Percentiles rank a stretch among this genome's conserved stretches.
Conservation (phyloP, 1,284 basidiomycete genomes). For the Apiotrichum akiyoshidainum region DNA sequence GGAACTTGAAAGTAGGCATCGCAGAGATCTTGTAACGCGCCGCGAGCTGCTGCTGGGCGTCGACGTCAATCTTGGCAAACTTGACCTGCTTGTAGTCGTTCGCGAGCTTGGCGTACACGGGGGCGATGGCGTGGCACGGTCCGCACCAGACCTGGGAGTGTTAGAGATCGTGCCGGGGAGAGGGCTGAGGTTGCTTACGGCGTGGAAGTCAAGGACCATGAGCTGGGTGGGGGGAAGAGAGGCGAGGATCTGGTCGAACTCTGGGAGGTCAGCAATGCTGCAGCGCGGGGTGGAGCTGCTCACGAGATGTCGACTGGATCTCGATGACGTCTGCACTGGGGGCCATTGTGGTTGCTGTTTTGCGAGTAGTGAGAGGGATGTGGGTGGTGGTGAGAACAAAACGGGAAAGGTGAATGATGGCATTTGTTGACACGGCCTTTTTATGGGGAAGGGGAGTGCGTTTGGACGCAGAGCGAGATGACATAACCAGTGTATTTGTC, state of each 20-base stretch:
- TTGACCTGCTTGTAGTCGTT: slow-evolving; percentile 21
- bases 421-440: background rate
- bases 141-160: slow-evolving; percentile 33
- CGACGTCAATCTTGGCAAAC: slow-evolving; percentile 52
- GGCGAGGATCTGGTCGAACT: slow-evolving; percentile 41
- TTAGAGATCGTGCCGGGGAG: no score
- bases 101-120: slow-evolving; percentile 42
- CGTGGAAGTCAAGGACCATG: slow-evolving; percentile 44
- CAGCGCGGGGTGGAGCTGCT: background rate
- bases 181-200: slow-evolving; percentile 10
- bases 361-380: background rate
- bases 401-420: background rate
- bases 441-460: no score
- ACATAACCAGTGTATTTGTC: no score
- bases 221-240: slow-evolving; percentile 36
- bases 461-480: no score
- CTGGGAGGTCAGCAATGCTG: slow-evolving; percentile 19
- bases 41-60: slow-evolving; percentile 48
- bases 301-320: slow-evolving; percentile 8
- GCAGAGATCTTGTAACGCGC: slow-evolving; percentile 49
- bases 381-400: background rate
- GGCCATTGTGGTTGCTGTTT: background rate
- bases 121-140: slow-evolving; percentile 50
- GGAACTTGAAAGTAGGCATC: slow-evolving; percentile 55
- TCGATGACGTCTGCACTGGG: slow-evolving; percentile 4